Base-by-base conservation (phyloP, 1,284 basidiomycete genomes). In the Grifola frondosa region DNA sequence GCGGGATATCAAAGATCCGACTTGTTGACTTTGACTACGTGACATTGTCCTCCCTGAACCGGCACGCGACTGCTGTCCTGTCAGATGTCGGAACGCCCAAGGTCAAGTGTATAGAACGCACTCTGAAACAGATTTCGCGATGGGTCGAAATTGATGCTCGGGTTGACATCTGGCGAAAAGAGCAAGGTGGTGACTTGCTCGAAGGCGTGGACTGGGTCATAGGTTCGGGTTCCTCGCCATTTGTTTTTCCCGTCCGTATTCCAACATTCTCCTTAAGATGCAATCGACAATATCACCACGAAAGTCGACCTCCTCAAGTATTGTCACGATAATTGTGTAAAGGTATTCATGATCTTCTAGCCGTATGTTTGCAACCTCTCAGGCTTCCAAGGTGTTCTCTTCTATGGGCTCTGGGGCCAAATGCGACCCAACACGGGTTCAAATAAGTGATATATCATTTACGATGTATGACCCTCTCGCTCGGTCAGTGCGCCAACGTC, bases 351-450 rank as follows among this genome's bases (percentile, higher is more conserved):
- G 8, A 15, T 30, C 33, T 37, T 48, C 23, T n/a, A 52, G 36
- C 24, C 34, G 8, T 29, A 17, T 13, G 13, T 13, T 12, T 2
- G 13, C 19, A 17, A 10, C 5, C 11, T 5, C 30, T 26, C 26
- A 24, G 19, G 8, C 19, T 8, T 17, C 6, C 3, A 49, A 88
- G 84, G 88, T 97, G 15, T 97, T 99, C 66, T 91, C 94, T 1
- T 93, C 92, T 15, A 97, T 99, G 92, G 97, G 97, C 30, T 92
- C 96, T 1, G 88, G 95, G n/a, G 91, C 95, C 6, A 99, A 99
- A 69, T 80, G 78, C 48, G 97, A 99, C 63, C 94, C 97, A 0
- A 97, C 94, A 5, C 80, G 94, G 23, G 80, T 99, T 20, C 96
- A 98, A 66, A 97, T 99, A 47, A 87, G 86, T 45, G 96, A 98